Percentiles rank a stretch among this genome's conserved stretches.
phyloP scores from a whole-genome alignment of 805 yeast species.

The Wickerhamomyces bovis region DNA sequence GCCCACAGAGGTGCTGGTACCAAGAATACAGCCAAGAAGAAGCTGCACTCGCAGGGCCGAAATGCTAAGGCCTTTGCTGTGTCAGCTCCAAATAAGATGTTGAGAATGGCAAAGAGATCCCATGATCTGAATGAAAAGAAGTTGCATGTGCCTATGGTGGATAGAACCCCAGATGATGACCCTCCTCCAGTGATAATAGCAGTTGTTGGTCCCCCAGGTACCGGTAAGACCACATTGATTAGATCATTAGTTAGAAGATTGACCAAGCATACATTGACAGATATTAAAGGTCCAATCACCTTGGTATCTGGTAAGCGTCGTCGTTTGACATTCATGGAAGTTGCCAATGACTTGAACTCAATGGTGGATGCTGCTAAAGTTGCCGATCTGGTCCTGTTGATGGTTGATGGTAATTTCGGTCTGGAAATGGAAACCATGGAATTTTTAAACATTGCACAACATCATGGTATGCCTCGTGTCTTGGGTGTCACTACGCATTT shows the following conservation, averaged over 20 bases:
- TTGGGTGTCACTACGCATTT: slow-evolving; percentile 93
- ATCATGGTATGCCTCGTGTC: slow-evolving; percentile 98
- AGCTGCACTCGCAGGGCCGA: slow-evolving; percentile 80
- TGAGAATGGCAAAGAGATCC: slow-evolving; percentile 75
- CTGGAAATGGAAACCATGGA: slow-evolving; percentile 99
- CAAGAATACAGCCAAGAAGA: slow-evolving; percentile 68
- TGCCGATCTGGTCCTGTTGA: slow-evolving; percentile 82
- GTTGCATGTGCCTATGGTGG: slow-evolving; percentile 95
- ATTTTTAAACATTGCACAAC: slow-evolving; percentile 90
- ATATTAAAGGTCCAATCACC: slow-evolving; percentile 93
- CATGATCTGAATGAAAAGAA: slow-evolving; percentile 77
- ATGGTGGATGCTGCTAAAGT: slow-evolving; percentile 96
- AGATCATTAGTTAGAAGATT: slow-evolving; percentile 82
- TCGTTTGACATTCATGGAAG: slow-evolving; percentile 88
- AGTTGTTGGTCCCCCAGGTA: slow-evolving; percentile 98
- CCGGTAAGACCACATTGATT: slow-evolving; percentile 92
- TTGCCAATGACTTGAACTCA: slow-evolving; percentile 85
- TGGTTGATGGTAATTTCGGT: slow-evolving; percentile 97
- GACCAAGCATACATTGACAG: slow-evolving; percentile 79
- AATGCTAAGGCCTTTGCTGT: slow-evolving; percentile 84
- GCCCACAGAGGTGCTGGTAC: slow-evolving; percentile 61
- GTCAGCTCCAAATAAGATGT: slow-evolving; percentile 79
- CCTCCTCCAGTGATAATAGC: slow-evolving; percentile 97
- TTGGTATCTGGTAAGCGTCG: slow-evolving; percentile 94
- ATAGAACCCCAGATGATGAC: slow-evolving; percentile 93